Percentiles rank a stretch among this genome's conserved stretches.
These are phyloP conservation scores for Globisporangium uncinulatum DNA, from an alignment of 352 stramenopile genomes.

Conservation along the genomic window DNA sequence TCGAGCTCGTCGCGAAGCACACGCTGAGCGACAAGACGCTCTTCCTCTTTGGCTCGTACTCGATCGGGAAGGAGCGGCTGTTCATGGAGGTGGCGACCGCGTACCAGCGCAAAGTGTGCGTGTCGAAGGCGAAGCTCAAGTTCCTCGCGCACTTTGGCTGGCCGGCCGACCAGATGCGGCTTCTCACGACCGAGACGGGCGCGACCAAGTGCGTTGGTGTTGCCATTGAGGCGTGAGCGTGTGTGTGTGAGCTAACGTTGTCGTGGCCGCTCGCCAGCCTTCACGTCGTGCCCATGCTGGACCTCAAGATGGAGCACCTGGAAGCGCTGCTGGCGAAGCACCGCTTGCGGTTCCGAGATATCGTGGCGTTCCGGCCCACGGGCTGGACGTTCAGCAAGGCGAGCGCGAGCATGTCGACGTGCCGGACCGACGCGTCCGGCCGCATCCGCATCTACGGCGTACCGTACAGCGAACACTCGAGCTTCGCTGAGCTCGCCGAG, in stretches of 20 bases:
- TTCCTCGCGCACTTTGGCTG: slow-evolving; percentile 89
- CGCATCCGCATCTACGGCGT: slow-evolving; percentile 90
- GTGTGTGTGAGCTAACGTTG: neutral
- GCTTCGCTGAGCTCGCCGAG: slow-evolving; percentile 92
- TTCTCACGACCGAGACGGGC: slow-evolving; percentile 82
- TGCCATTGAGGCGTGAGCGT: neutral
- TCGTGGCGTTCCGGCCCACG: slow-evolving; percentile 94
- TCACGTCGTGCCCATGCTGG: slow-evolving; percentile 91
- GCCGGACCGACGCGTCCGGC: slow-evolving; percentile 71
- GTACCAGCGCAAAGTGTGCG: slow-evolving; percentile 65
- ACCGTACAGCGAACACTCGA: slow-evolving; percentile 96
- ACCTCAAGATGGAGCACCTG: slow-evolving; percentile 92
- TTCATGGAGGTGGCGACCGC: slow-evolving; percentile 91
- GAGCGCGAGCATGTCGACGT: slow-evolving; percentile 56
- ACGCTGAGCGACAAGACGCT: slow-evolving; percentile 67
- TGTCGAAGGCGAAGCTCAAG: slow-evolving; percentile 70
- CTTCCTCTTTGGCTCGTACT: slow-evolving; percentile 96
- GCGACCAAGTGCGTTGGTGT: slow-evolving; percentile 52
- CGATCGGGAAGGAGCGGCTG: slow-evolving; percentile 96
- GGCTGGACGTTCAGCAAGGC: slow-evolving; percentile 85
- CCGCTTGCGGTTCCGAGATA: slow-evolving; percentile 57
- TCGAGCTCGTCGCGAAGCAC: slow-evolving; percentile 59
- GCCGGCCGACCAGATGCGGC: slow-evolving; percentile 64
- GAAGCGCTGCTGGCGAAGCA: slow-evolving; percentile 57
- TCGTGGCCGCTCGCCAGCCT: slow-evolving; percentile 31